Evolutionary conservation across 352 stramenopile species (phyloP).

Genomic region (Blastocystis sp.): DNA sequence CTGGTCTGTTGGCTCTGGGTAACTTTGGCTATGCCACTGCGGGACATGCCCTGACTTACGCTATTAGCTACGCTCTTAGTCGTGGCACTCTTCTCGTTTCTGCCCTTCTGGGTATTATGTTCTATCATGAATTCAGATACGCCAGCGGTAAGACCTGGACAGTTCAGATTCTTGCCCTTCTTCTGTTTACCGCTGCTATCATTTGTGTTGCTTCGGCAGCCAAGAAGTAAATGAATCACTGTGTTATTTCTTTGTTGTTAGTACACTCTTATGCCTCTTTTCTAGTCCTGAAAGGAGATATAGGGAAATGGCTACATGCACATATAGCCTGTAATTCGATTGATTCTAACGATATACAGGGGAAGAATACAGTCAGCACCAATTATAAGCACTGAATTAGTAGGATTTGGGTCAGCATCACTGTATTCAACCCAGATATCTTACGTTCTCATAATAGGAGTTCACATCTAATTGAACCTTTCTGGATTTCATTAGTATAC

Average conservation of each 20-base stretch:
- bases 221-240: neutral
- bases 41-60: conserved; percentile 27
- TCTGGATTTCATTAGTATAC: conserved; percentile 15
- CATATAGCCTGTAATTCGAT: neutral
- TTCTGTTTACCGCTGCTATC: conserved; percentile 54
- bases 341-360: neutral
- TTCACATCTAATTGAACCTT: conserved; percentile 16
- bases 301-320: neutral
- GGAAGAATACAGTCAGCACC: neutral
- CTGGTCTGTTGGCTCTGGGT: conserved; percentile 39
- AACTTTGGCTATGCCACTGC: conserved; percentile 59
- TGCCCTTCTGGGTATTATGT: conserved; percentile 59
- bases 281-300: neutral
- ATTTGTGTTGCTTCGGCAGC: conserved; percentile 3
- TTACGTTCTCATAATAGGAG: conserved; percentile 33
- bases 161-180: conserved; percentile 31
- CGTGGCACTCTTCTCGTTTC: conserved; percentile 66
- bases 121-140: conserved; percentile 54
- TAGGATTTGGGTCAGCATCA: conserved; percentile 32
- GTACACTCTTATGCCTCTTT: too few species aligned
- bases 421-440: conserved; percentile 32
- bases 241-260: too few species aligned
- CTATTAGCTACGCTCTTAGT: conserved; percentile 68
- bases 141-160: conserved; percentile 46
- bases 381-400: conserved; percentile 34